A percentile compares a stretch with the other conserved stretches of the same genome.
phyloP scores from a whole-genome alignment of 345 rosid species.

The Xanthoceras sorbifolium region DNA sequence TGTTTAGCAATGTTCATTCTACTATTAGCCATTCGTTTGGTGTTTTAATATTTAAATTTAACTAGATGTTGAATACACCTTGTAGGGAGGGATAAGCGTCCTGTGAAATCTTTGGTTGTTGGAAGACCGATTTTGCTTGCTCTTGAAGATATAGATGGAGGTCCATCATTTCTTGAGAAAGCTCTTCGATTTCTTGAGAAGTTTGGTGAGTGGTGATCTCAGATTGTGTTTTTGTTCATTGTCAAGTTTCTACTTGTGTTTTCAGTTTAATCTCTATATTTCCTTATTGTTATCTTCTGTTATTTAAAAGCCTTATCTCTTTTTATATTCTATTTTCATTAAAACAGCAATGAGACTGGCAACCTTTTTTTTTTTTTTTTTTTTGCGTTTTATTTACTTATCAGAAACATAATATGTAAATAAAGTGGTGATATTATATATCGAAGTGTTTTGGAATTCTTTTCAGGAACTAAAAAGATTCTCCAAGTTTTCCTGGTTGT shows the following conservation, averaged over 20 bases:
- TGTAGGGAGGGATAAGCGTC: slow-evolving; percentile 93
- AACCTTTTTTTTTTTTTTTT: not conserved
- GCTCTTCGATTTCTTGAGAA: slow-evolving; percentile 95
- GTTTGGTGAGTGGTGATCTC: slow-evolving; percentile 60
- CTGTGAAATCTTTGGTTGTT: slow-evolving; percentile 91
- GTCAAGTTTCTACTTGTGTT: not conserved
- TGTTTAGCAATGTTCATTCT: slow-evolving; percentile 16
- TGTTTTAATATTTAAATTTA: slow-evolving; percentile 19
- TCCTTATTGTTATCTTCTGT: not conserved
- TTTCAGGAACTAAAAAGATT: not conserved
- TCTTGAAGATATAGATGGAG: slow-evolving; percentile 97
- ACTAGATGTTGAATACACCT: slow-evolving; percentile 13
- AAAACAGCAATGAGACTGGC: too few species aligned
- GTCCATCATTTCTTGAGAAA: slow-evolving; percentile 99
- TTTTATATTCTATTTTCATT: not conserved
- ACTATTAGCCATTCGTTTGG: slow-evolving; percentile 10
- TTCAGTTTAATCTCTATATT: not conserved
- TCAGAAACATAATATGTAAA: not conserved
- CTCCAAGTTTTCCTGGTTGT: not conserved
- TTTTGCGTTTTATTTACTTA: not conserved
- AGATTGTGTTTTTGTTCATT: slow-evolving; percentile 10
- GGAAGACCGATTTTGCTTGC: slow-evolving; percentile 99
- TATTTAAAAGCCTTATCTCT: slow-evolving; percentile 1
- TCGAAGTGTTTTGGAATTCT: not conserved
- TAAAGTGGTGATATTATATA: not conserved